Evolutionary conservation across 495 filamentous ascomycete species (phyloP).

Genomic region (Parathielavia hyrcaniae): DNA sequence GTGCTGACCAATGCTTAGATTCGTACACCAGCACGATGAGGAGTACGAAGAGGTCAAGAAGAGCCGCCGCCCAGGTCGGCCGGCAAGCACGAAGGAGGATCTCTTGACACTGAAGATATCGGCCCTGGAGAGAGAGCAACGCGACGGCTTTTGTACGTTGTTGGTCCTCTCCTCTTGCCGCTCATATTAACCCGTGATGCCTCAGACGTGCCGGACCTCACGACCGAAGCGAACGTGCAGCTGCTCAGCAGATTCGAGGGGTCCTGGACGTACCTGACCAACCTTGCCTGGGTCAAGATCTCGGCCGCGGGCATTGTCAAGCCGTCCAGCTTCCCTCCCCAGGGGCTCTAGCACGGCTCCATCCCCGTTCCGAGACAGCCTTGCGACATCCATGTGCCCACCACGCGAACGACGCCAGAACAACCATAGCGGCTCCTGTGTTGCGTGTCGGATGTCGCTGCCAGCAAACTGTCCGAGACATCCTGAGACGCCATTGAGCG

Average conservation of each 20-base stretch:
- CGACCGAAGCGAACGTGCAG: conserved; percentile 38
- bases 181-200: conserved; percentile 12
- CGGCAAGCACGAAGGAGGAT: conserved; percentile 70
- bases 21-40: conserved; percentile 69
- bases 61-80: conserved; percentile 72
- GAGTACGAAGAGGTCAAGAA: conserved; percentile 68
- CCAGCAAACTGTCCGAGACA: conserved; percentile 15
- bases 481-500: conserved; percentile 11
- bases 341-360: conserved; percentile 18
- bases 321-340: conserved; percentile 61
- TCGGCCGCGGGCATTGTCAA: conserved; percentile 50
- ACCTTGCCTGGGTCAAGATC: conserved; percentile 55
- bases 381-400: conserved; percentile 1
- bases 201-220: conserved; percentile 49
- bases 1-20: conserved; percentile 42
- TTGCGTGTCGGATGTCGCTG: conserved; percentile 3
- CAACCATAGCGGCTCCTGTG: not conserved
- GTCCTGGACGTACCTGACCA: conserved; percentile 49
- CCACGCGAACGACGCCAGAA: conserved; percentile 2
- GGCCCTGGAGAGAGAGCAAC: conserved; percentile 70
- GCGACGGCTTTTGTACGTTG: conserved; percentile 66
- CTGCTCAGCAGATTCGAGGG: conserved; percentile 47
- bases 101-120: conserved; percentile 63
- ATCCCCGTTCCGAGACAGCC: not conserved
- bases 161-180: not conserved